Evolutionary conservation across 2,329 filamentous ascomycete genomes (phyloP).

Genomic region (Ascocoryne sarcoides): DNA sequence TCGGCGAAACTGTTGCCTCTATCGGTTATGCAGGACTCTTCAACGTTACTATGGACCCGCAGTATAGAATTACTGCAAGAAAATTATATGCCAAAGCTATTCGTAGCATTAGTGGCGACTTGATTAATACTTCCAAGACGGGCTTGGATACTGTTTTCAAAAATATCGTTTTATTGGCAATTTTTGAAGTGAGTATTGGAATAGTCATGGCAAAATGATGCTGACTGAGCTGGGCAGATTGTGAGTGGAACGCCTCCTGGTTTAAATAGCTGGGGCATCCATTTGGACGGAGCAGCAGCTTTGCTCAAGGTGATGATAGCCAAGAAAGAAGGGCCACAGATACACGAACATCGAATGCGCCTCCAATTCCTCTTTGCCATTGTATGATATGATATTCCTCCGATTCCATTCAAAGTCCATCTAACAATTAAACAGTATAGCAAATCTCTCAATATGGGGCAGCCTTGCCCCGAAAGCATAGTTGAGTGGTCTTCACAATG

Average conservation of each 20-base stretch:
- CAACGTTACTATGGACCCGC: slow-evolving; percentile 28
- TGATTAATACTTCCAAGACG: slow-evolving; percentile 35
- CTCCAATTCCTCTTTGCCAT: slow-evolving; percentile 15
- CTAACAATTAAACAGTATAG: slow-evolving; percentile 9
- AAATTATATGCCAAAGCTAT: slow-evolving; percentile 43
- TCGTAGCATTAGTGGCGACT: slow-evolving; percentile 37
- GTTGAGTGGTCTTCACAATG: slow-evolving; percentile 7
- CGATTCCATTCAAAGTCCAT: neutral
- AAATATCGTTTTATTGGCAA: slow-evolving; percentile 41
- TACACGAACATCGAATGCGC: slow-evolving; percentile 6
- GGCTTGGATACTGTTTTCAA: slow-evolving; percentile 45
- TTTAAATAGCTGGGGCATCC: slow-evolving; percentile 10
- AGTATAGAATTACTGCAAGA: slow-evolving; percentile 39
- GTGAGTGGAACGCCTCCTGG: slow-evolving; percentile 11
- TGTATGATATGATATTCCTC: slow-evolving; percentile 7
- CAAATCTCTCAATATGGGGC: slow-evolving; percentile 11
- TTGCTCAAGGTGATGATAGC: slow-evolving; percentile 13
- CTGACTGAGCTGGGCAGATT: no score
- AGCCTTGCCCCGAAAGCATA: slow-evolving; percentile 6
- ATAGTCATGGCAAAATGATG: no score
- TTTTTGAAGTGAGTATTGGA: slow-evolving; percentile 36
- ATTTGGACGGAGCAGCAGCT: slow-evolving; percentile 16
- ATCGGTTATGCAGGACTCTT: slow-evolving; percentile 44
- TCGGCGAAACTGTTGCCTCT: slow-evolving; percentile 41
- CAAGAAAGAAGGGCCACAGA: neutral